Evolutionary conservation across 2,329 filamentous ascomycete genomes (phyloP), one percentile per base, ranked within the genome.

Genomic region (Beauveria australis): DNA sequence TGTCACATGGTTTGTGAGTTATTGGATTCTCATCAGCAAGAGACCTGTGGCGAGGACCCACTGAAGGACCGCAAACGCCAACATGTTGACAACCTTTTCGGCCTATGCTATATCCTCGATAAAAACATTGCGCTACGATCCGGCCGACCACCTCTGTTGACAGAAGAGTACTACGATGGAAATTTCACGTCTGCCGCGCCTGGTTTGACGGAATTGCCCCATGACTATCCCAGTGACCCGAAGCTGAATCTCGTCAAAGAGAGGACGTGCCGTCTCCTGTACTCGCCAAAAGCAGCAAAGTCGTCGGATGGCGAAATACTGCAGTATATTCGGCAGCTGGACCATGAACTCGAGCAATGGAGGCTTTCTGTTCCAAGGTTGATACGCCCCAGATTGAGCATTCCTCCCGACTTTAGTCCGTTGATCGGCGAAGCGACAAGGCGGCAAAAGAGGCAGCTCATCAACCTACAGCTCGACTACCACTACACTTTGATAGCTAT

Each of bases 151-250:
- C 69, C 70, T 0, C 19, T 67, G 0, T 59, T 71, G 3, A 67
- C 71, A 1, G 78, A 81, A 55, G 78, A 80, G 6, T 76, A 79
- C 58, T 82, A 79, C 64, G 79, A 82, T 64, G 67, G 83, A n/a
- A 76, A 75, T 0, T 67, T 79, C 1, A 79, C 78, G 1, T 66
- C 69, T 18, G 69, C 22, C 30, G 28, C 22, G 5, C 22, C 22
- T 48, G 24, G 24, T 48, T 14, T 2, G 49, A 37, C 30, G 19
- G 49, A 52, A 16, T 48, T 14, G 12, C 10, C 7, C 8, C 49
- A 62, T 58, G 24, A 61, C 47, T 51, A 47, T 53, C 16, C 55
- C 52, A 16, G 41, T 12, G 62, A 67, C 28, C 60, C 52, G n/a
- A 5, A 48, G 3, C 46, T 67, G 2, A 61, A 53, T 5, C 51